These are phyloP conservation scores for Macaranga tanarius DNA, from an alignment of 441 rosid species.

Conservation along the genomic window DNA sequence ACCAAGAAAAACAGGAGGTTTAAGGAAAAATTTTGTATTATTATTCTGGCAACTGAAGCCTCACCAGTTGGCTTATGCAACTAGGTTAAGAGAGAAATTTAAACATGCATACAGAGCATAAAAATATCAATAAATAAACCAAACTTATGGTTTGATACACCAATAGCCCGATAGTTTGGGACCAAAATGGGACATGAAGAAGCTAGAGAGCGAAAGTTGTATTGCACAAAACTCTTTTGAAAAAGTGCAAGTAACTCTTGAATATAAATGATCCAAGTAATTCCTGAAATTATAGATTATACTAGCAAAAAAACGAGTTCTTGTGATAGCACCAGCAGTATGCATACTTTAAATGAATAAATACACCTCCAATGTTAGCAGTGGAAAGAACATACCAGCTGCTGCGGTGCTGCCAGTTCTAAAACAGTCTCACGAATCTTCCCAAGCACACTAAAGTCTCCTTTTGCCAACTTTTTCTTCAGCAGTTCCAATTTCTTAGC, in stretches of 20 bases:
- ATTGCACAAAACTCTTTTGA: background rate
- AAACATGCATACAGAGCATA: constrained; percentile 1
- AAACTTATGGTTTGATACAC: background rate
- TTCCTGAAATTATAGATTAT: background rate
- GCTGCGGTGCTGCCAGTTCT: constrained; percentile 63
- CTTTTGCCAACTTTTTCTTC: constrained; percentile 64
- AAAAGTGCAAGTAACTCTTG: background rate
- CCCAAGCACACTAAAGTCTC: constrained; percentile 55
- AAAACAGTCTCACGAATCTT: constrained; percentile 77
- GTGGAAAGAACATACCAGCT: constrained; percentile 56
- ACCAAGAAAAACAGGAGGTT: background rate
- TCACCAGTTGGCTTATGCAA: constrained; percentile 13
- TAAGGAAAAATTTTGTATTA: background rate
- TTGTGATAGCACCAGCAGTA: background rate
- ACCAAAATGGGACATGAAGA: background rate
- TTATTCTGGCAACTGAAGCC: background rate
- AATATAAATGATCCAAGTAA: background rate
- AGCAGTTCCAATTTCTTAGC: constrained; percentile 52
- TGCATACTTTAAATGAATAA: background rate
- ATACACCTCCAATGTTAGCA: background rate
- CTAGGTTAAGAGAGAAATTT: constrained; percentile 1
- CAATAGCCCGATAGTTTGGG: background rate
- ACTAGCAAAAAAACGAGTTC: background rate
- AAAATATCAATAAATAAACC: background rate
- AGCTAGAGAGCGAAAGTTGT: constrained; percentile 1